phyloP scores from a whole-genome alignment of 306 rosid species.

The Cyamopsis tetragonoloba region DNA sequence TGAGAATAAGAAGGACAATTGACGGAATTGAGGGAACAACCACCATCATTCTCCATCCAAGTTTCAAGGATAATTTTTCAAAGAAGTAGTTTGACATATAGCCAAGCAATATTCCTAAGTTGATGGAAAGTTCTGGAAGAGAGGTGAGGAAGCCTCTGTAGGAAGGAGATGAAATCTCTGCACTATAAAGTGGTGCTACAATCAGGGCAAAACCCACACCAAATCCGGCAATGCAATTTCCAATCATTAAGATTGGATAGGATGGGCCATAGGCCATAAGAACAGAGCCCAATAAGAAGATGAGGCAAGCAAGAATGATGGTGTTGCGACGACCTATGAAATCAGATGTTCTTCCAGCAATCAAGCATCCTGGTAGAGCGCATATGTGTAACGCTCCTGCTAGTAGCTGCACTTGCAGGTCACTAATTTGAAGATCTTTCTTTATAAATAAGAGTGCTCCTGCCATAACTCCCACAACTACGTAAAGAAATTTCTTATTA shows the following conservation, averaged over 20 bases:
- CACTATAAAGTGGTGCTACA: slow-evolving; percentile 60
- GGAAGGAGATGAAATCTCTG: slow-evolving; percentile 60
- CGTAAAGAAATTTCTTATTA: neutral
- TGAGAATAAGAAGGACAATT: slow-evolving; percentile 29
- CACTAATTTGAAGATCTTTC: slow-evolving; percentile 59
- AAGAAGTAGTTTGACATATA: slow-evolving; percentile 53
- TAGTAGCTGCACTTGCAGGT: slow-evolving; percentile 43
- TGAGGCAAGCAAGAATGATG: slow-evolving; percentile 34
- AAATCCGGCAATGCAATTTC: slow-evolving; percentile 53
- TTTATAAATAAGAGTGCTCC: slow-evolving; percentile 65
- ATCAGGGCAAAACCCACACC: slow-evolving; percentile 64
- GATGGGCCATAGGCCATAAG: slow-evolving; percentile 63
- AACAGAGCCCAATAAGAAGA: slow-evolving; percentile 51
- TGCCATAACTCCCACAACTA: slow-evolving; percentile 60
- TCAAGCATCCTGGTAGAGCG: slow-evolving; percentile 43
- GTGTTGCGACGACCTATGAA: slow-evolving; percentile 59
- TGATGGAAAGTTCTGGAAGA: slow-evolving; percentile 50
- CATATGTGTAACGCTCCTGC: slow-evolving; percentile 52
- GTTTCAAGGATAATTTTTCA: slow-evolving; percentile 33
- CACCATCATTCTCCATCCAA: slow-evolving; percentile 72
- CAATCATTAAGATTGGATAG: slow-evolving; percentile 39
- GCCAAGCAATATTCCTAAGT: slow-evolving; percentile 50
- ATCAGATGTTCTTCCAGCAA: slow-evolving; percentile 56
- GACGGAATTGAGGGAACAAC: slow-evolving; percentile 60
- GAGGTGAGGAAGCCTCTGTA: slow-evolving; percentile 51